Evolutionary conservation across 2,329 filamentous ascomycete genomes (phyloP), one percentile per base, ranked within the genome.

Genomic region (Dactylonectria estremocensis): DNA sequence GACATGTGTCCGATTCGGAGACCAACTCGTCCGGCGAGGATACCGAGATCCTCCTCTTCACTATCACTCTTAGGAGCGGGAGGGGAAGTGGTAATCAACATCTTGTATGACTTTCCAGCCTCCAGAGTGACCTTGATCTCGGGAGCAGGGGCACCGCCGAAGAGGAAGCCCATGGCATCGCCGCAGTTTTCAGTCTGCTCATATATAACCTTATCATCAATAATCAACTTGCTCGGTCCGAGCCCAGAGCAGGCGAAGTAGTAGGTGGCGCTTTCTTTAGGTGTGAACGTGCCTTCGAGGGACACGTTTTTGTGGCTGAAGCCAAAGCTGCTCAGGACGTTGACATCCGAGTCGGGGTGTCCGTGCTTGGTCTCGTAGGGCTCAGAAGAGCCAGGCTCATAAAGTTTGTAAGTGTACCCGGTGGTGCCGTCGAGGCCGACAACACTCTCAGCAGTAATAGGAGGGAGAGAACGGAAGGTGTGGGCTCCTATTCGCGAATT

Each of bases 81-180:
- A 9, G 79, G 80, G 4, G 74, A 64, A 18, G 77, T 80, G 55
- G 72, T 69, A 45, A 81, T 60, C 7, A 68, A 64, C 3, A 81
- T 61, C 14, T 79, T 79, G 56, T 81, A 81, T 35, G 77, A 72
- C 43, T 66, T 74, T 16, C 78, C 79, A 3, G 70, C 76, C 13
- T 74, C 62, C 9, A 80, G 64, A 5, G 69, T 67, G 50, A 79
- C 68, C 62, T 79, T 77, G 24, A 78, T 71, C 66, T 80, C 77
- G 3, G 75, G 73, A n/a, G 75, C 73, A 2, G 76, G 69, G 7
- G 72, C 74, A 14, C 75, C 76, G 10, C 75, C 73, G 60, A 81
- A 80, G 0, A 81, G 68, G 64, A 79, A 79, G 5, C 79, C 79
- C 79, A 81, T 81, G 10, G 78, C 74, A 49, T 81, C 79, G 1